Base-by-base conservation (phyloP, 2,329 filamentous ascomycete species). In the Boeremia exigua region DNA sequence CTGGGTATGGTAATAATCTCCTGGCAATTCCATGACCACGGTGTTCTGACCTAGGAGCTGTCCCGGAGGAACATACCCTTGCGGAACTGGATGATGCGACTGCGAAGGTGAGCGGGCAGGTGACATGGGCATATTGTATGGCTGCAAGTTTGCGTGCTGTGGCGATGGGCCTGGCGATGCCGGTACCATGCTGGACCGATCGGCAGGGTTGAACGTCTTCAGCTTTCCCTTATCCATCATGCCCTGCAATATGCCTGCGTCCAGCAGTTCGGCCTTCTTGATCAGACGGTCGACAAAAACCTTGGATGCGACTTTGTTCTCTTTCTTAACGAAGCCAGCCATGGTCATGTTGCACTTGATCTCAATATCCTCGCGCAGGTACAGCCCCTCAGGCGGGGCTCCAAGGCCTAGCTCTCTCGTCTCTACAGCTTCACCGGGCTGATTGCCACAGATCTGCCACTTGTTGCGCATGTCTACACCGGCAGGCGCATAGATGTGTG, bases 231-330 rank as follows among this genome's bases (percentile, higher is more conserved):
- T 79, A 63, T 88, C 82, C 67, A 89, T 84, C 86, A 90, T 88
- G 51, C 85, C 87, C 37, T 85, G 83, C 44, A 90, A 77, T 15
- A 84, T 80, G 14, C 88, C 88, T 6, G 86, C 79, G 63, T 90
- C 88, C 34, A 90, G 78, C 19, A 90, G 77, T 72, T 88, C 86
- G 0, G 88, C 88, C 78, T 90, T 90, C 67, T 88, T 88, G 67
- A 89, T 85, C 69, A 91, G 83, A 44, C 88, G 82, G 48, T 83
- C 79, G 0, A 90, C 83, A 84, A 90, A 88, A 57, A 88, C 81
- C 60, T 86, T 87, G 63, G 85, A 86, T 7, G 88, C 85, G 8
- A 85, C 81, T 75, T 88, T 88, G 66, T 84, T 81, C 70, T 89
- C 85, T 54, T 83, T 80, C 78, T 88, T 89, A 62, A 90, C 87